These are phyloP conservation scores for Monilinia fructigena DNA, from an alignment of 2,329 filamentous ascomycete species.

Conservation along the genomic window DNA sequence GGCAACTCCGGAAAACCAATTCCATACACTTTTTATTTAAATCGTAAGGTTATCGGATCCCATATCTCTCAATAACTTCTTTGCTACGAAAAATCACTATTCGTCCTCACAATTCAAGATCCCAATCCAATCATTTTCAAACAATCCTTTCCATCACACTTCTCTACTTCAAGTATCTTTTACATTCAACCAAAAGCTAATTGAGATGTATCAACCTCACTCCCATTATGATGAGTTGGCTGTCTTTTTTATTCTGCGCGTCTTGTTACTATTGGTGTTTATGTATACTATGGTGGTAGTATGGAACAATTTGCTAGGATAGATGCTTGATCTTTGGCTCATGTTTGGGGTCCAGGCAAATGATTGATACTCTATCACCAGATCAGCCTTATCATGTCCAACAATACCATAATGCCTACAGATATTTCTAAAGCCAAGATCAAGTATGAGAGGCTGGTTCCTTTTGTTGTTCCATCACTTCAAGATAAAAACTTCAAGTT, in stretches of 20 bases:
- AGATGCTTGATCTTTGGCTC: neutral
- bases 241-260: neutral
- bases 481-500: neutral
- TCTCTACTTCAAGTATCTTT: neutral
- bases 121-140: too few species aligned
- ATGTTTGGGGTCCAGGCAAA: neutral
- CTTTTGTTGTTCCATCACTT: neutral
- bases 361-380: neutral
- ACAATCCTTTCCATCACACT: too few species aligned
- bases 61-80: neutral
- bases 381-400: neutral
- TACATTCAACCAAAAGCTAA: neutral
- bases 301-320: neutral
- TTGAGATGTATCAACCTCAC: neutral
- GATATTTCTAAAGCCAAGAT: neutral
- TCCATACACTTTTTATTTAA: neutral
- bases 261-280: neutral
- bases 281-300: neutral
- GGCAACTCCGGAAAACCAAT: neutral
- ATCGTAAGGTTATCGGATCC: too few species aligned
- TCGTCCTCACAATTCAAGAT: neutral
- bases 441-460: neutral
- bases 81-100: too few species aligned
- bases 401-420: neutral
- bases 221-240: neutral